phyloP scores from a whole-genome alignment of 2,329 filamentous ascomycete species.

The Fusarium sp. region DNA sequence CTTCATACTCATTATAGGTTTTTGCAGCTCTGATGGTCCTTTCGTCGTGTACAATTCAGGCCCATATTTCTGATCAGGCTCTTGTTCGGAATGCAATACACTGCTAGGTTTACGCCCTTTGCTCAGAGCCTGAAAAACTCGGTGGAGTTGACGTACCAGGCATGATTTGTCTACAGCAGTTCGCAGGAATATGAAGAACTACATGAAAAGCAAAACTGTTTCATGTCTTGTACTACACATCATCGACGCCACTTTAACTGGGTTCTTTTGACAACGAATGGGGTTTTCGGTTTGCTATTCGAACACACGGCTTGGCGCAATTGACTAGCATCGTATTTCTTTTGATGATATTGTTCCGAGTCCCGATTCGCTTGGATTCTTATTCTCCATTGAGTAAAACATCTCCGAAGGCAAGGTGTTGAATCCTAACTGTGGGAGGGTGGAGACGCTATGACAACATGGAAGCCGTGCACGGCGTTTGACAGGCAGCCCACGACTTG shows the following conservation, averaged over 20 bases:
- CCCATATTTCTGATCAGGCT: background rate
- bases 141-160: background rate
- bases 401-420: background rate
- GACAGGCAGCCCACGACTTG: background rate
- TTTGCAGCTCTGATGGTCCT: slow-evolving; percentile 49
- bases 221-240: background rate
- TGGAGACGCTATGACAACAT: background rate
- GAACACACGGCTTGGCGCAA: background rate
- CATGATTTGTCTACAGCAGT: background rate
- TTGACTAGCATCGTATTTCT: background rate
- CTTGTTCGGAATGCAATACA: background rate
- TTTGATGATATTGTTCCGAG: background rate
- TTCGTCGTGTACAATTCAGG: background rate
- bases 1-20: slow-evolving; percentile 68
- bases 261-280: background rate
- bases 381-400: background rate
- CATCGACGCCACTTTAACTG: background rate
- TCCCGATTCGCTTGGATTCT: background rate
- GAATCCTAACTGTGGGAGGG: background rate
- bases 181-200: background rate
- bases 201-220: background rate
- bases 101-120: background rate
- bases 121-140: background rate
- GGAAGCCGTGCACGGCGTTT: background rate
- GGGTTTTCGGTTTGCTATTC: background rate